phyloP scores from a whole-genome alignment of 805 yeast genomes.

The Cyberlindnera xishuangbannaensis region DNA sequence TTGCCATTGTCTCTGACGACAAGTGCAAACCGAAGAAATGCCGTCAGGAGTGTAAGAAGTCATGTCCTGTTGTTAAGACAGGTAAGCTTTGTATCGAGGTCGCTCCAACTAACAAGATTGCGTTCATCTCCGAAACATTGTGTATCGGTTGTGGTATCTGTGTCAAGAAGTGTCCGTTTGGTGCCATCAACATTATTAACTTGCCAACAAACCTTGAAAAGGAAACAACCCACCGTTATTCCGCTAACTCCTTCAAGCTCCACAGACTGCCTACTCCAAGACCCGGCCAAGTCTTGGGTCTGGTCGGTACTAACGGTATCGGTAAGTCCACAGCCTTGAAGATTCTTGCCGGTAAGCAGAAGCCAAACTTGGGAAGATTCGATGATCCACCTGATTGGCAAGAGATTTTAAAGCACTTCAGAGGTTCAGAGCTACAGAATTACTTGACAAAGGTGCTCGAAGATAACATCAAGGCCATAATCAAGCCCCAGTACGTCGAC shows the following conservation, averaged over 20 bases:
- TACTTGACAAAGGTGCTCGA: conserved; percentile 91
- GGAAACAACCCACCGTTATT: conserved; percentile 94
- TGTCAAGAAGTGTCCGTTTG: conserved; percentile 97
- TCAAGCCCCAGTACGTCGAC: conserved; percentile 98
- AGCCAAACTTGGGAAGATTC: conserved; percentile 90
- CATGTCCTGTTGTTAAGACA: conserved; percentile 97
- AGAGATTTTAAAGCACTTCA: conserved; percentile 82
- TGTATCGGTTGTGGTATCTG: conserved; percentile 99
- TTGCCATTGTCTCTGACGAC: conserved; percentile 92
- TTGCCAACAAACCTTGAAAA: conserved; percentile 90
- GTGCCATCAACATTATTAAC: conserved; percentile 93
- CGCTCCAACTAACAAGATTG: conserved; percentile 81
- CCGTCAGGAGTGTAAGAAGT: conserved; percentile 94
- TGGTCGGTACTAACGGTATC: conserved; percentile 98
- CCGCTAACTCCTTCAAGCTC: conserved; percentile 95
- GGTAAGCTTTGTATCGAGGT: conserved; percentile 98
- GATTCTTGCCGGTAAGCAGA: conserved; percentile 94
- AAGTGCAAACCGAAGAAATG: conserved; percentile 98
- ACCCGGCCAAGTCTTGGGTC: conserved; percentile 97
- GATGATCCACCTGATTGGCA: conserved; percentile 99
- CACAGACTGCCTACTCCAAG: conserved; percentile 98
- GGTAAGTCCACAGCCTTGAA: conserved; percentile 97
- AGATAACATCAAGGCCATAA: conserved; percentile 92
- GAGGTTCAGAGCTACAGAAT: conserved; percentile 97
- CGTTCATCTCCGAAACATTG: conserved; percentile 87